Base-by-base conservation (phyloP, 257 asterid genomes). In the Schizonepeta tenuifolia region DNA sequence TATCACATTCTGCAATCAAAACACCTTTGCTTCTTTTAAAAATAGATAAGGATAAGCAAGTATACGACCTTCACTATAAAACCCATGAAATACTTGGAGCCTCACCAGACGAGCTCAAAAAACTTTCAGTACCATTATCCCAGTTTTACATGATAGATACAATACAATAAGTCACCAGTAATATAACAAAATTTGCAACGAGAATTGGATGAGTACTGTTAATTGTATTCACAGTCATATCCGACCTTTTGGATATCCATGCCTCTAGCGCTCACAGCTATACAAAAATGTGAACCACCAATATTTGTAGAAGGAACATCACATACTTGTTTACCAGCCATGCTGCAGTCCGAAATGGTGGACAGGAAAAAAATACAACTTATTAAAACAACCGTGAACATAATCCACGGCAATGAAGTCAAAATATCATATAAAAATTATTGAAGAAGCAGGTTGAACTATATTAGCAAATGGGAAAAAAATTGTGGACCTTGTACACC, bases 291-390 rank as follows among this genome's bases (percentile, higher is more conserved):
- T 21, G 96, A 87, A 67, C 96, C 99, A 50, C 96, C 98, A 73
- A 95, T 88, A 81, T 80, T 95, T 71, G 88, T 43, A 0, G 90
- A 89, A 81, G 99, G 98, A 79, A 95, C 95, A 75, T 95, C 99
- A 80, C 69, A 88, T 60, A 90, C 93, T 87, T 95, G 98, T 81
- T 88, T 95, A 57, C 98, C 97, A 78, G 97, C 89, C 97, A 92
- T 86, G 86, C 99, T 95, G 93, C 81, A 84, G 70, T 73, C 15
- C 68, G 67, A 54, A 69, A 68, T 14, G 38, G 73, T 38, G 28
- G n/a, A 78, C 62, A 41, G 51, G 65, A 7, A 51, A 50, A 50
- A 46, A 38, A 20, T 3, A 28, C 40, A 41, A 67, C 35, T 11
- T 65, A 51, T 24, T 17, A 68, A 51, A 41, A 61, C 68, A 62